Evolutionary conservation across 257 asterid genomes (phyloP).

Genomic region (Fraxinus americana): DNA sequence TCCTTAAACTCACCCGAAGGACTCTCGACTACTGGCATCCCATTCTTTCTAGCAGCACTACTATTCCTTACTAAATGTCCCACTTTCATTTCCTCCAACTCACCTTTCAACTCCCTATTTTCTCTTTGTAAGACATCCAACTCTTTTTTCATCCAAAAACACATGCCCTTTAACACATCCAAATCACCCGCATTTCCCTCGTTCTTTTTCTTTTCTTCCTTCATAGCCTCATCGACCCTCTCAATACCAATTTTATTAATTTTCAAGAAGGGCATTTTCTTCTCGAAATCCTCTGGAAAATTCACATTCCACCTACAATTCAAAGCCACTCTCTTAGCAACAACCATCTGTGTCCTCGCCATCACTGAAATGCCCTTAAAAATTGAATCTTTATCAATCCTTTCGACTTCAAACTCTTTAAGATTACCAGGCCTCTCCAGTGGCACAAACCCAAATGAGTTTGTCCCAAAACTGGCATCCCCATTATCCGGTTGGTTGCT

Average conservation of each 20-base stretch:
- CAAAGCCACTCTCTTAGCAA: constrained; percentile 49
- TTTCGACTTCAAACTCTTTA: constrained; percentile 48
- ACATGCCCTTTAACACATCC: constrained; percentile 62
- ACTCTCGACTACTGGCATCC: constrained; percentile 34
- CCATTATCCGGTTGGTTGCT: constrained; percentile 27
- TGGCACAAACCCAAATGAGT: constrained; percentile 64
- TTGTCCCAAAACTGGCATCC: constrained; percentile 27
- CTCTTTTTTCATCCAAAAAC: constrained; percentile 78
- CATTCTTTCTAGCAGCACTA: constrained; percentile 40
- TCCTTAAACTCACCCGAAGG: constrained; percentile 56
- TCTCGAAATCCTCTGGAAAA: constrained; percentile 49
- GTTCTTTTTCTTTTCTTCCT: constrained; percentile 36
- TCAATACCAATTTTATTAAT: constrained; percentile 71
- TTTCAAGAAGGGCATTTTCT: constrained; percentile 58
- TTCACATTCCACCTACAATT: constrained; percentile 72
- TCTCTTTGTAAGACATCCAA: constrained; percentile 58
- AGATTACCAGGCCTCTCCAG: constrained; percentile 49
- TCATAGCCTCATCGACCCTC: constrained; percentile 47
- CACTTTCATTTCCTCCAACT: constrained; percentile 55
- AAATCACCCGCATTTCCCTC: constrained; percentile 39
- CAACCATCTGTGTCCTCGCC: constrained; percentile 65
- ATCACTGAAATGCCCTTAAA: constrained; percentile 57
- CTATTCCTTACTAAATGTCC: constrained; percentile 33
- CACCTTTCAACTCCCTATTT: constrained; percentile 63
- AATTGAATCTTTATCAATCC: constrained; percentile 38